phyloP scores from a whole-genome alignment of 768 basidiomycete species.

The Collybia nuda region DNA sequence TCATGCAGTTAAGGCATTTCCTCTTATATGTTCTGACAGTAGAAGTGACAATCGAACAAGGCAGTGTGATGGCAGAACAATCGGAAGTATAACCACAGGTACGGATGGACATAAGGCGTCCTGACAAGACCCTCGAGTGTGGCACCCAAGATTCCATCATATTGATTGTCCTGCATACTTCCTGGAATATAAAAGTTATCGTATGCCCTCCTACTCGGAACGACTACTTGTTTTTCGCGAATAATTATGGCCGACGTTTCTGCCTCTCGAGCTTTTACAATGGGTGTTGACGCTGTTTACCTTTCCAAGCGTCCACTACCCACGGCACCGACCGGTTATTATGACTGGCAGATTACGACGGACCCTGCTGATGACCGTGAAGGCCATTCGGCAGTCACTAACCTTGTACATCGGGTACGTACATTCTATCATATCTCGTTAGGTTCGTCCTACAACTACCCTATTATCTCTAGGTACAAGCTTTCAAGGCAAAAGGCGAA shows the following conservation, averaged over 20 bases:
- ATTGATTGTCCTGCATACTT: no score
- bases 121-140: no score
- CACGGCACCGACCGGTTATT: slow-evolving; percentile 41
- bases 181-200: no score
- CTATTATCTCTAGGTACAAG: slow-evolving; percentile 17
- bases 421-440: not conserved
- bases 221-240: not conserved
- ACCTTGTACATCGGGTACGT: slow-evolving; percentile 24
- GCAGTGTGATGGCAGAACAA: no score
- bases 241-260: slow-evolving; percentile 15
- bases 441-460: not conserved
- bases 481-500: slow-evolving; percentile 19
- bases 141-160: no score
- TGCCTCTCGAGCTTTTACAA: slow-evolving; percentile 20
- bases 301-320: slow-evolving; percentile 37
- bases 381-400: slow-evolving; percentile 34
- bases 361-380: slow-evolving; percentile 23
- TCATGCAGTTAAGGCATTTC: no score
- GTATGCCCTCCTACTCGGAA: no score
- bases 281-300: slow-evolving; percentile 31
- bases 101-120: no score
- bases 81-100: no score
- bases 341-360: slow-evolving; percentile 38
- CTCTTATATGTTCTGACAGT: no score
- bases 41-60: no score